Evolutionary conservation across 164 flowering plant genomes (phyloP).

Genomic region (Stephania cephalantha): DNA sequence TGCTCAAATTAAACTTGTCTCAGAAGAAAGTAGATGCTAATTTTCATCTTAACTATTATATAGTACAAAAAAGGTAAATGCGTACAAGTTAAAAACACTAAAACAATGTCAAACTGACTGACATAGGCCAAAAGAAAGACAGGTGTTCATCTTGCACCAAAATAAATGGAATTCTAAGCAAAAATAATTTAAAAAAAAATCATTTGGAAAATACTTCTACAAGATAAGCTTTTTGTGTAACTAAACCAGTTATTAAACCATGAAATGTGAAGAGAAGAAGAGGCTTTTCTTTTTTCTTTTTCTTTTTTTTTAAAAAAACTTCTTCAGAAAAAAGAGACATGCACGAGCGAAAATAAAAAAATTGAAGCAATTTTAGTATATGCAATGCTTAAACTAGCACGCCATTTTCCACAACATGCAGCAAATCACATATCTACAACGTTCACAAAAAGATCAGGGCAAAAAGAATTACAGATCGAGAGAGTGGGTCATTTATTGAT

Average conservation of each 20-base stretch:
- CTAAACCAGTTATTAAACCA: neutral
- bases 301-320: neutral
- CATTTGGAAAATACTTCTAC: neutral
- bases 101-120: too few relatives aligned
- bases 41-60: too few relatives aligned
- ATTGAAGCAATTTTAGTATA: neutral
- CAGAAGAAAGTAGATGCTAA: too few relatives aligned
- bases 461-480: slow-evolving; percentile 55
- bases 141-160: too few relatives aligned
- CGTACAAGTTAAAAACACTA: too few relatives aligned
- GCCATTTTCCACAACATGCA: neutral
- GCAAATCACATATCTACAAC: neutral
- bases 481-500: slow-evolving; percentile 83
- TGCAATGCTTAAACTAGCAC: neutral
- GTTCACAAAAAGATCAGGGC: neutral
- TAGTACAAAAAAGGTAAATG: too few relatives aligned
- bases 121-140: too few relatives aligned
- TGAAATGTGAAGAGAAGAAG: neutral
- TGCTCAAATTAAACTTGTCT: too few relatives aligned
- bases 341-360: neutral
- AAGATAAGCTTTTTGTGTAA: neutral
- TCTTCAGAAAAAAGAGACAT: neutral
- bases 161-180: too few relatives aligned
- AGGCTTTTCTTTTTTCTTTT: neutral
- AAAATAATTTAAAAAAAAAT: too few relatives aligned